Base-by-base conservation (phyloP, 352 stramenopile genomes). In the Phytophthora crassamura region DNA sequence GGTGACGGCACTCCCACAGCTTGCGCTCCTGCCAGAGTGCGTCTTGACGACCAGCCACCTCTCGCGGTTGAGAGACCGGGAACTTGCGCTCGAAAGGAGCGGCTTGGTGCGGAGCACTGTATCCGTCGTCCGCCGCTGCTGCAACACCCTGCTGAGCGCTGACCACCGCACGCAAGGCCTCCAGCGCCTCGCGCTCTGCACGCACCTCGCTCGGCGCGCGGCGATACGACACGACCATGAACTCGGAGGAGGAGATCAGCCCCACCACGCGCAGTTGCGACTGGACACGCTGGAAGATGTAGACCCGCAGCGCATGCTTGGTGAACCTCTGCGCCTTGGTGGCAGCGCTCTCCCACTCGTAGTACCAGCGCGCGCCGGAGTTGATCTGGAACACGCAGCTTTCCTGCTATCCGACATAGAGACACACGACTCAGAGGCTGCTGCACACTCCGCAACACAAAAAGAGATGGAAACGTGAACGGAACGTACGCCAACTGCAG, bases 221-320 rank as follows among this genome's bases (percentile, higher is more conserved):
- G 1, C 82, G 79, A 58, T 89, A 90, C 3, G 82, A 90, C 20
- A 90, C 73, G 47, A 90, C 77, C 67, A 85, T 86, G 40, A 90
- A 90, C 43, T 82, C 61, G 5, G 65, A 64, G 5, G 82, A 90
- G 4, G 76, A 68, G 15, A 75, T 54, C 14, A 84, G n/a, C 0
- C 68, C 69, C 10, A 88, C 71, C 9, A 88, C 65, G 1, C 71
- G 82, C 11, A 90, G 54, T 32, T 74, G 52, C 0, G 57, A 46
- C 43, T 67, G 48, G 4, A 56, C 20, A 3, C 55, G 64, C 65
- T 85, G 57, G 39, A 89, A 77, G 2, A 89, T 69, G 53, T 89
- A 91, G 32, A 78, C 74, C 2, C 74, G 67, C 25, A 91, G 71
- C 30, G 85, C 75, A 58, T 89, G 82, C 56, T 84, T 80, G 14